These are phyloP conservation scores for Hypoxylon fuscum DNA, from an alignment of 495 filamentous ascomycete genomes.

Conservation along the genomic window DNA sequence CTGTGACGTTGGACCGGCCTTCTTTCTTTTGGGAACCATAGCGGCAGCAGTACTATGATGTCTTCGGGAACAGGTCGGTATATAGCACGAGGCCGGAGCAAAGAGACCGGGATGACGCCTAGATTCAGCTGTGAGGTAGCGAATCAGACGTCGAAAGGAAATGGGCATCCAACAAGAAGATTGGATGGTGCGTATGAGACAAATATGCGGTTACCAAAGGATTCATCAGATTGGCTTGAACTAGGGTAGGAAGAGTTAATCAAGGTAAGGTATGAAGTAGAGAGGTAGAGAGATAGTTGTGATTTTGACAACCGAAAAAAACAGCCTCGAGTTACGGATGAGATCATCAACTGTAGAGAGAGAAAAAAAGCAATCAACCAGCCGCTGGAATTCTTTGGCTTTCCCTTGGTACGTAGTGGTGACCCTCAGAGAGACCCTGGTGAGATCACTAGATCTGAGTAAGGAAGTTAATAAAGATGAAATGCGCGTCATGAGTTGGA, in stretches of 20 bases:
- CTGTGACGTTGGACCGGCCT: constrained; percentile 14
- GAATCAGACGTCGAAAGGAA: constrained; percentile 25
- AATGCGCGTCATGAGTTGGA: constrained; percentile 28
- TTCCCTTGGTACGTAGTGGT: too few relatives aligned
- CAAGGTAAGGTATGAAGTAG: background rate
- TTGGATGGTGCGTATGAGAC: background rate
- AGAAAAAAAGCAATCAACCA: constrained; percentile 17
- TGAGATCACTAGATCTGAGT: background rate
- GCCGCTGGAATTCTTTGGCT: background rate
- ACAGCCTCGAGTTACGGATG: constrained; percentile 11
- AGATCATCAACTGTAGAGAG: constrained; percentile 29
- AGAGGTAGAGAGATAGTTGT: too few relatives aligned
- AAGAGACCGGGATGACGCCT: constrained; percentile 3
- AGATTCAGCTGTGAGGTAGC: constrained; percentile 12
- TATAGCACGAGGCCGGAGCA: constrained; percentile 16
- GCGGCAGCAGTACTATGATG: background rate
- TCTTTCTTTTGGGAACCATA: constrained; percentile 37
- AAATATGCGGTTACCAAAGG: background rate
- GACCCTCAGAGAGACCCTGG: background rate
- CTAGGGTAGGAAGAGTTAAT: too few relatives aligned
- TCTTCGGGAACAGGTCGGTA: constrained; percentile 2
- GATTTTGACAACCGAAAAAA: constrained; percentile 1
- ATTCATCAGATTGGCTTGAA: too few relatives aligned
- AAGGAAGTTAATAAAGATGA: background rate
- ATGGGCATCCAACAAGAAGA: constrained; percentile 35